Evolutionary conservation across 805 yeast species (phyloP), one percentile per base, ranked within the genome.

Genomic region (Cyberlindnera saturnus): DNA sequence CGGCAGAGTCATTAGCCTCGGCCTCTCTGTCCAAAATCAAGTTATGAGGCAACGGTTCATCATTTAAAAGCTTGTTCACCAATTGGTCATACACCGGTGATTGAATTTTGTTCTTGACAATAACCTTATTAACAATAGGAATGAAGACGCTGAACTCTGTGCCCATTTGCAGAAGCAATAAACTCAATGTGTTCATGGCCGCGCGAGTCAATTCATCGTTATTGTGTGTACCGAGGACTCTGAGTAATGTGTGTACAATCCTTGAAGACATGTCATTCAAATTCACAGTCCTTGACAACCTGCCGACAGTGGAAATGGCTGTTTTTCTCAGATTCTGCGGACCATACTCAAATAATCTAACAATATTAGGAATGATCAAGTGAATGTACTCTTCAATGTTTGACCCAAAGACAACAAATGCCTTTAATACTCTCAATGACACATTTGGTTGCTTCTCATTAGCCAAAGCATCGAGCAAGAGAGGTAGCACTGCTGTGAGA

Each of bases 381-480:
- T 89, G 96, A 4, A 84, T 76, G 55, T 86, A 87, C 47, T 93
- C 97, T 50, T 91, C 97, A 38, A 91, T 73, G 56, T 86, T 87
- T 20, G 84, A 70, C 0, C 96, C 97, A 63, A 93, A 88, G 0
- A 84, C 82, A 6, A 88, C 91, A 55, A 93, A 76, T 10, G 95
- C 84, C 52, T 81, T 80, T 55, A 93, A 69, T 0, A 89, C 95
- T 50, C 86, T 81, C 26, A 82, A 65, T 0, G 91, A 75, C 0
- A 86, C 79, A 30, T 79, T 78, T 1, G 73, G 71, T 0, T 87
- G 73, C 45, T 74, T 79, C 46, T 83, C 93, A 41, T 77, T 78
- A 42, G 86, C 95, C 39, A 93, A 69, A 5, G 87, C 83, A 39
- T 82, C 81, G 36, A 93, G 67, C 56, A 93, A 71, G 34, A 86